Base-by-base conservation (phyloP, 352 stramenopile genomes). In the Phytophthora podocarpi region DNA sequence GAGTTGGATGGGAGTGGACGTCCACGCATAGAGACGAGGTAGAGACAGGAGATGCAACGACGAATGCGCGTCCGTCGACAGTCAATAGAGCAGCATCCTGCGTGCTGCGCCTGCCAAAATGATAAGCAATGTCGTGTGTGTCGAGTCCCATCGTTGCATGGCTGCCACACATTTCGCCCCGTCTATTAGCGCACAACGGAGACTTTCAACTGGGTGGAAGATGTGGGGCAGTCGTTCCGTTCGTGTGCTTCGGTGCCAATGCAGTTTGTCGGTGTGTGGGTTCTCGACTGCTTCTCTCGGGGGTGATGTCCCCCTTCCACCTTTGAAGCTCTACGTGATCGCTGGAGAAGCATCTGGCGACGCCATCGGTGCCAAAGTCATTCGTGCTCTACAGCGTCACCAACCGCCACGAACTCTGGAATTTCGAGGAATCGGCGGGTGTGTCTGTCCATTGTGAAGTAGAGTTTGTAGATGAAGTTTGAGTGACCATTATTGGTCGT, bases 291-390 rank as follows among this genome's bases (percentile, higher is more conserved):
- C 13, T 27, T 50, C 18, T 47, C 11, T 32, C 15, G 21, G 24
- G 10, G 35, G 24, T 32, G 42, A 62, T 2, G 15, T 16, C 1
- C 28, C 20, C 9, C 10, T 27, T 28, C 31, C 28, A 40, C 30
- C 53, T 6, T 20, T 67, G 6, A 72, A 67, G 50, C 56, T 93
- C 11, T 93, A 91, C 30, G 45, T 93, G 39, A 76, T 93, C 34
- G 82, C 84, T 42, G 84, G 82, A 9, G 84, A 93, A 57, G 65
- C 84, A 1, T 93, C 84, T 24, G 80, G 84, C 16, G 84, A 93
- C 43, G 80, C 79, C n/a, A 91, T 93, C 34, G 84, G 84, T 21
- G 73, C 72, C 54, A 91, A 93, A 66, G 70, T 85, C 32, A 78
- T 93, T 56, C 63, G 56, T 11, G 80, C 82, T 13, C 42, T 93